phyloP scores from a whole-genome alignment of 164 flowering plant genomes.

The Magnolia officinalis region DNA sequence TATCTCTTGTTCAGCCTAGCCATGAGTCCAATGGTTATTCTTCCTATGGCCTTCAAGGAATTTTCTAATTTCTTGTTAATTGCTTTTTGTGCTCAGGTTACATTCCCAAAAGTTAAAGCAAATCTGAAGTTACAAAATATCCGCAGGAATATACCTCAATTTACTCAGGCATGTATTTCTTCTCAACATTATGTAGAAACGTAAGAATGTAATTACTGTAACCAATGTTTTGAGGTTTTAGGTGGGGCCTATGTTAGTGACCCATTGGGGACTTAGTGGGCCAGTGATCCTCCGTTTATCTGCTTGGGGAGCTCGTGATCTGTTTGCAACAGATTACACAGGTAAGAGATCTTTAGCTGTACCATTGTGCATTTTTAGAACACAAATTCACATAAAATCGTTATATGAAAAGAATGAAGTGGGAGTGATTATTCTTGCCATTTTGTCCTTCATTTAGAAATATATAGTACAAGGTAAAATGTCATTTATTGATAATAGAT shows the following conservation, averaged over 20 bases:
- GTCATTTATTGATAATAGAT: not conserved
- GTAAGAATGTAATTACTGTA: not conserved
- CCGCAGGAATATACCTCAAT: conserved; percentile 47
- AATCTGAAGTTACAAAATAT: conserved; percentile 54
- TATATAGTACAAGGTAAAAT: not conserved
- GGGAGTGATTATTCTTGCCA: not conserved
- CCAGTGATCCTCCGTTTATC: conserved; percentile 92
- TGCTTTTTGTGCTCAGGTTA: conserved; percentile 40
- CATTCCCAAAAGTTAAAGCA: conserved; percentile 78
- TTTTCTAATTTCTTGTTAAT: not conserved
- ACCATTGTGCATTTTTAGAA: not conserved
- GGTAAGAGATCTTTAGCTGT: conserved; percentile 29
- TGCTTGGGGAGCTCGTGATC: conserved; percentile 94
- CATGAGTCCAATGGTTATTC: not conserved
- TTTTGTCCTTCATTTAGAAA: not conserved
- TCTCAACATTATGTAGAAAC: not conserved
- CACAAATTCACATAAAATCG: not conserved
- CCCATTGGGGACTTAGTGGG: conserved; percentile 99
- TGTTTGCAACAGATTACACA: conserved; percentile 59
- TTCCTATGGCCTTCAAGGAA: not conserved
- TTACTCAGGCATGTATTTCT: conserved; percentile 59
- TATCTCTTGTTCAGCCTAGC: not conserved
- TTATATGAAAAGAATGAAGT: not conserved
- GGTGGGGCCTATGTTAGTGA: conserved; percentile 95
- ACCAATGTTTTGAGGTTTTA: conserved; percentile 23